phyloP scores from a whole-genome alignment of 2,329 filamentous ascomycete species.

The Diaporthe ampelina region DNA sequence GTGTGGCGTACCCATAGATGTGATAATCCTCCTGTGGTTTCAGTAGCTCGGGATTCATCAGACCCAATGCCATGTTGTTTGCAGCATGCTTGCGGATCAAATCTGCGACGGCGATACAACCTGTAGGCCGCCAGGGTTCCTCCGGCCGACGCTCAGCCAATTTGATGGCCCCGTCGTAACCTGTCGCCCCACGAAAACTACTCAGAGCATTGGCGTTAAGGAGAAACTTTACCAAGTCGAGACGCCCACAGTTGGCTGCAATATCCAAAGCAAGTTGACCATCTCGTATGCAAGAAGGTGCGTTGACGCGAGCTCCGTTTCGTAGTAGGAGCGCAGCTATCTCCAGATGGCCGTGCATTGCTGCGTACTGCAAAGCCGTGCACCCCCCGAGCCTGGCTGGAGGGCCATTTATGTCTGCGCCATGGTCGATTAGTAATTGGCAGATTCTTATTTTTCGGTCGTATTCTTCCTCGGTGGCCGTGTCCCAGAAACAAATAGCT shows the following conservation, averaged over 20 bases:
- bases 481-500: neutral
- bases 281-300: neutral
- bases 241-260: accelerated
- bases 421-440: neutral
- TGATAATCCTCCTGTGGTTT: neutral
- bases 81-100: neutral
- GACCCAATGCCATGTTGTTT: neutral
- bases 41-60: neutral
- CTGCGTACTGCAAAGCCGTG: neutral
- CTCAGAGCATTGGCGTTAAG: neutral
- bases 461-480: neutral
- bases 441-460: neutral
- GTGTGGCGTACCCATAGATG: neutral
- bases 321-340: neutral
- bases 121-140: too few relatives aligned
- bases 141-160: too few relatives aligned
- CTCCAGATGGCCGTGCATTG: neutral
- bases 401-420: neutral
- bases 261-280: neutral
- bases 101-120: neutral
- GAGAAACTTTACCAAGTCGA: neutral
- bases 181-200: neutral
- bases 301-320: neutral
- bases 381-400: accelerated
- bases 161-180: neutral